These are phyloP conservation scores for Angophora floribunda DNA, from an alignment of 345 rosid genomes.

Conservation along the genomic window DNA sequence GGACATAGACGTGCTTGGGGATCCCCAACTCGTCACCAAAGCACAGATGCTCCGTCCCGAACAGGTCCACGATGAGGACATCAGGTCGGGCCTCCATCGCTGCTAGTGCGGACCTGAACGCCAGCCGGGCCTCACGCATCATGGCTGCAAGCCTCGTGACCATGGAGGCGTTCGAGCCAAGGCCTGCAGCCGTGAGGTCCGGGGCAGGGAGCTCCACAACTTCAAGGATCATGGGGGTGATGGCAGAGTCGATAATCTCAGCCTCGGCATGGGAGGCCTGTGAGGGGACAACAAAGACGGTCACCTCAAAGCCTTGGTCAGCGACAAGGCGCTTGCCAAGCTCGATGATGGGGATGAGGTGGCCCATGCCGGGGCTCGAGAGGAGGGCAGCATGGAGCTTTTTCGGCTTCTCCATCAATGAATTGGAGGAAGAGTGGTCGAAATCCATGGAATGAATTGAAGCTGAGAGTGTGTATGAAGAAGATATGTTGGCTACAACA, in stretches of 20 bases:
- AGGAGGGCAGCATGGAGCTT: slow-evolving; percentile 30
- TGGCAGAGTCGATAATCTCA: slow-evolving; percentile 2
- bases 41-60: slow-evolving; percentile 25
- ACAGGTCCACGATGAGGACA: slow-evolving; percentile 37
- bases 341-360: slow-evolving; percentile 46
- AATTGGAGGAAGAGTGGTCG: not conserved
- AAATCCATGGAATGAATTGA: not conserved
- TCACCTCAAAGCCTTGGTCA: slow-evolving; percentile 18
- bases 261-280: slow-evolving; percentile 15
- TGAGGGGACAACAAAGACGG: slow-evolving; percentile 19
- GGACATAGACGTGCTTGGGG: slow-evolving; percentile 14
- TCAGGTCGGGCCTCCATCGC: slow-evolving; percentile 21
- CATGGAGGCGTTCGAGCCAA: slow-evolving; percentile 14
- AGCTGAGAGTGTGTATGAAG: not conserved
- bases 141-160: slow-evolving; percentile 2
- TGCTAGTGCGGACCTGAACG: slow-evolving; percentile 18
- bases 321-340: slow-evolving; percentile 38
- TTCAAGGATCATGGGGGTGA: slow-evolving; percentile 3
- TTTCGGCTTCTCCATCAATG: not conserved
- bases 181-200: slow-evolving; percentile 11
- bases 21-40: slow-evolving; percentile 27
- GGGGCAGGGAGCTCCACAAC: slow-evolving; percentile 18
- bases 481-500: not conserved
- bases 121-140: slow-evolving; percentile 28
- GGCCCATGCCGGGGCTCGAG: slow-evolving; percentile 56